Percentiles rank a stretch among this genome's conserved stretches.
These are phyloP conservation scores for Tolypocladium paradoxum DNA, from an alignment of 2,329 filamentous ascomycete genomes.

Conservation along the genomic window DNA sequence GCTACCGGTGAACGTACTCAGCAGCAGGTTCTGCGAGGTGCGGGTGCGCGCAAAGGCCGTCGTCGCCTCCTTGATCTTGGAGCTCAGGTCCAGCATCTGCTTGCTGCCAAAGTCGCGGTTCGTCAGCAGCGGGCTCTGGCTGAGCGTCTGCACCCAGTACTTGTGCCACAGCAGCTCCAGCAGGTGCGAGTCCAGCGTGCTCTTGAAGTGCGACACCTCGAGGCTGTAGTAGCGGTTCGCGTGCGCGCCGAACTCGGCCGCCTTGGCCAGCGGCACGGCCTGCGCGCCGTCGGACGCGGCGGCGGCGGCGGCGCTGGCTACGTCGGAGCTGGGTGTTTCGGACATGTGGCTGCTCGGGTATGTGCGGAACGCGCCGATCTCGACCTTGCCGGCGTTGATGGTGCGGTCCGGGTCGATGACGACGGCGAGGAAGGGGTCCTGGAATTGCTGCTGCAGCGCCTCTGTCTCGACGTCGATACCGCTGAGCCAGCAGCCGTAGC, in stretches of 20 bases:
- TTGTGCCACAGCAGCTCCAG: slow-evolving; percentile 94
- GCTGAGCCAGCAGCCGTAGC: slow-evolving; percentile 95
- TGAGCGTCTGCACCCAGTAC: slow-evolving; percentile 96
- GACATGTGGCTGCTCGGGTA: slow-evolving; percentile 67
- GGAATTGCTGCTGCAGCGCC: slow-evolving; percentile 70
- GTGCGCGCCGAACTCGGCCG: slow-evolving; percentile 91
- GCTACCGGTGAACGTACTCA: slow-evolving; percentile 6
- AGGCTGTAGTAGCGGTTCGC: slow-evolving; percentile 83
- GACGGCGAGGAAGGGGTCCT: slow-evolving; percentile 88
- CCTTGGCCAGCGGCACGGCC: slow-evolving; percentile 83
- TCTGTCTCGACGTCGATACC: slow-evolving; percentile 94
- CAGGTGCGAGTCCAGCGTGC: slow-evolving; percentile 75
- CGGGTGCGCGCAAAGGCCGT: slow-evolving; percentile 14
- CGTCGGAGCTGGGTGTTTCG: slow-evolving; percentile 2
- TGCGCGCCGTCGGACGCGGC: slow-evolving; percentile 47
- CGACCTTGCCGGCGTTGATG: slow-evolving; percentile 87
- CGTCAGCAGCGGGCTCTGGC: slow-evolving; percentile 78
- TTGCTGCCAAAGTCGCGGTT: slow-evolving; percentile 90
- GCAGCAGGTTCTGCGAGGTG: slow-evolving; percentile 13
- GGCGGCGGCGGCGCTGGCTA: too few relatives aligned
- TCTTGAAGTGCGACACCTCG: slow-evolving; percentile 91
- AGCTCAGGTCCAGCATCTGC: slow-evolving; percentile 79
- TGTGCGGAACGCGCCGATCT: slow-evolving; percentile 93
- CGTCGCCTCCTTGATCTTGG: slow-evolving; percentile 64
- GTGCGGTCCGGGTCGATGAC: slow-evolving; percentile 96